Evolutionary conservation across 495 filamentous ascomycete species (phyloP).

Genomic region (Podospora appendiculata): DNA sequence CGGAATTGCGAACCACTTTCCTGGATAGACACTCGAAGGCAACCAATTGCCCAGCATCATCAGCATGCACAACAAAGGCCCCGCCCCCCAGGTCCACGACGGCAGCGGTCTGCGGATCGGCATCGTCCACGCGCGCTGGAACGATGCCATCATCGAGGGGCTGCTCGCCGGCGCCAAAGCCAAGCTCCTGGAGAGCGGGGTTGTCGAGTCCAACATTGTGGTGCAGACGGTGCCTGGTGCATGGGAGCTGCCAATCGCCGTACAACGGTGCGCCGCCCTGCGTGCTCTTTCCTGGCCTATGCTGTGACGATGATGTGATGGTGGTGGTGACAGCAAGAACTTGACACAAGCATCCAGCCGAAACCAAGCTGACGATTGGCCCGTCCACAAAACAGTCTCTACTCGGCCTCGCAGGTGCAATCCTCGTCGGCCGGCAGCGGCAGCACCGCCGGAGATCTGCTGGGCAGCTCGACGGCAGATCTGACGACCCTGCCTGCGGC

Average conservation of each 20-base stretch:
- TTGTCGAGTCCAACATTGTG: conserved; percentile 80
- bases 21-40: no score
- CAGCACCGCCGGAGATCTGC: conserved; percentile 70
- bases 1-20: no score
- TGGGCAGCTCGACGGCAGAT: conserved; percentile 59
- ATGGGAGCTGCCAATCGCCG: conserved; percentile 86
- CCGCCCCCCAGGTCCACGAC: conserved; percentile 39
- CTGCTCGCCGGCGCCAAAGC: conserved; percentile 61
- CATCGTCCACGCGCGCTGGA: conserved; percentile 96
- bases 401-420: conserved; percentile 80
- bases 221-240: conserved; percentile 84
- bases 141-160: conserved; percentile 64
- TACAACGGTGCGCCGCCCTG: conserved; percentile 56
- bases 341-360: no score
- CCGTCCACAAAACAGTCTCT: conserved; percentile 49
- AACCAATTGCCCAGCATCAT: no score
- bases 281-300: not conserved
- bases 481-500: conserved; percentile 32
- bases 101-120: conserved; percentile 82
- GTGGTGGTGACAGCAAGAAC: not conserved
- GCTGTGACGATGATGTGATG: not conserved
- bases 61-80: conserved; percentile 37
- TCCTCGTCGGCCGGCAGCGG: conserved; percentile 55
- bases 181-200: conserved; percentile 55
- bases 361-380: not conserved